Evolutionary conservation across 306 rosid species (phyloP), one percentile per base, ranked within the genome.

Genomic region (Coriaria nepalensis): DNA sequence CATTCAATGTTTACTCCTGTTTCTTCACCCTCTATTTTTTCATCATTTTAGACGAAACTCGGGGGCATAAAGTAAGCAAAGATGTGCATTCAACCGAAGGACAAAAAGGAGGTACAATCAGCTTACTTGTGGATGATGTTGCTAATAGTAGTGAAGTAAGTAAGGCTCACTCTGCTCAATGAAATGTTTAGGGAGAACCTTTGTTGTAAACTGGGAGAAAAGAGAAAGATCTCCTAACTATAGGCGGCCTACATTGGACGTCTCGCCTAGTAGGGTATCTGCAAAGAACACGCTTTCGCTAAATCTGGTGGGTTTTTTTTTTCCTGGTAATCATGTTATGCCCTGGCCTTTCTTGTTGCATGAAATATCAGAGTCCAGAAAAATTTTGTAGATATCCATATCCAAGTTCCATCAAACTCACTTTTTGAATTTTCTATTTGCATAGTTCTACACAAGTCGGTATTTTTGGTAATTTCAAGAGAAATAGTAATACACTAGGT

Each of bases 141-240:
- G 12, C 54, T 49, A 61, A 53, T 52, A 59, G 14, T 43, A 40
- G 38, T 56, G 44, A 43, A 56, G 47, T 49, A 29, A 46, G 55
- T 49, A 29, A 46, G 55, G 61, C 58, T 56, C 36, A 47, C 3
- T 45, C 39, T 68, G n/a, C 51, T 52, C 10, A 61, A 43, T 52
- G 63, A 45, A 52, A 43, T 56, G 39, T 68, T 8, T 57, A 90
- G 98, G 96, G 35, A 76, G 94, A 78, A 58, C 95, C 29, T 63
- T 67, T 59, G 65, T 78, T 51, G 68, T 68, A 32, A 82, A 73
- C 73, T 84, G 73, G 93, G 97, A 90, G 59, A 84, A 75, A 68
- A 73, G 79, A 71, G 98, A 85, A 11, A 76, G 87, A 45, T 57
- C 69, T 64, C 74, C 81, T 49, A 73, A 73, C 75, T 62, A 52